These are phyloP conservation scores for Mycena belliarum DNA, from an alignment of 768 basidiomycete genomes.

Conservation along the genomic window DNA sequence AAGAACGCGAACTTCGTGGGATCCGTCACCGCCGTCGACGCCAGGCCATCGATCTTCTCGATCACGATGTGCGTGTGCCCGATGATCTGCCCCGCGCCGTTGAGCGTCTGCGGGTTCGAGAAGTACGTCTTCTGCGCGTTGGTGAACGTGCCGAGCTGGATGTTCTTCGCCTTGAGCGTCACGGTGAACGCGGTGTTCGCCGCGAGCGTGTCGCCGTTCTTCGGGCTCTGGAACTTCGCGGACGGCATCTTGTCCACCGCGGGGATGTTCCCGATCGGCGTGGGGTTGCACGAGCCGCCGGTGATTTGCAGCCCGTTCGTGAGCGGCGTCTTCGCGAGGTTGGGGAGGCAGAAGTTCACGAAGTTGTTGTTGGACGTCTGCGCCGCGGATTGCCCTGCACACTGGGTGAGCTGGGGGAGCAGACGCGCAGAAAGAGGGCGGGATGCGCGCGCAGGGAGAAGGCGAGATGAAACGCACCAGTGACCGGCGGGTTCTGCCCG, in stretches of 20 bases:
- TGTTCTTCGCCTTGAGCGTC: constrained; percentile 44
- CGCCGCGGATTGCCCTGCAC: constrained; percentile 45
- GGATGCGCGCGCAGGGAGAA: too few species aligned
- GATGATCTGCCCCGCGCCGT: constrained; percentile 50
- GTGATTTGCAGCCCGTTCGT: constrained; percentile 55
- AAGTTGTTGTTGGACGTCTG: constrained; percentile 62
- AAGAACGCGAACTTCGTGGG: constrained; percentile 59
- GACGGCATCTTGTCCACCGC: constrained; percentile 48
- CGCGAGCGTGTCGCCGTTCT: constrained; percentile 44
- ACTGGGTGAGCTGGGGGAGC: not conserved
- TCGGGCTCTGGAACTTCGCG: constrained; percentile 46
- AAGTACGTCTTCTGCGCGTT: constrained; percentile 57
- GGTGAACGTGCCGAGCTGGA: constrained; percentile 58
- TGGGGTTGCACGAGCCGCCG: constrained; percentile 61
- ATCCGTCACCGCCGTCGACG: constrained; percentile 47
- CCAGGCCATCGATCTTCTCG: constrained; percentile 45
- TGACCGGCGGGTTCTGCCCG: constrained; percentile 15
- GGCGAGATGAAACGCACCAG: constrained; percentile 31
- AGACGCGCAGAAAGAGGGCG: not conserved
- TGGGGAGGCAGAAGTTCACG: constrained; percentile 52
- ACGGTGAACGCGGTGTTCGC: constrained; percentile 53
- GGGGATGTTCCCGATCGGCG: constrained; percentile 57
- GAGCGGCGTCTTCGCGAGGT: constrained; percentile 44
- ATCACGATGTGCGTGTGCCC: constrained; percentile 64
- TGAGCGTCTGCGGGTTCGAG: constrained; percentile 56